phyloP scores from a whole-genome alignment of 257 asterid species.

The Plantago elongata region DNA sequence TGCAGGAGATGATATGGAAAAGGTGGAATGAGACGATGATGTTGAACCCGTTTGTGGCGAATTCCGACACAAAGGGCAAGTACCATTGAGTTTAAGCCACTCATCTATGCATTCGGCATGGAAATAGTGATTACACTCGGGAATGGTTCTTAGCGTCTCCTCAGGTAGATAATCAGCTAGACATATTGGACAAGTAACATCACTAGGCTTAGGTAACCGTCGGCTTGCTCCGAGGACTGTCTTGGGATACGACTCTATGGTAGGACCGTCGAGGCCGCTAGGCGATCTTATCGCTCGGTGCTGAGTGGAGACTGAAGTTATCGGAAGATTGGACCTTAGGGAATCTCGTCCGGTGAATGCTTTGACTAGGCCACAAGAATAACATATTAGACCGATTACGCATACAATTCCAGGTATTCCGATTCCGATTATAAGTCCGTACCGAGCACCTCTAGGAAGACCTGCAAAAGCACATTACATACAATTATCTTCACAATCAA shows the following conservation, averaged over 20 bases:
- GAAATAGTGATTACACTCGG: conserved; percentile 76
- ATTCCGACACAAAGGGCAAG: conserved; percentile 77
- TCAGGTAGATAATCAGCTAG: conserved; percentile 60
- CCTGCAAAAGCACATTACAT: conserved; percentile 24
- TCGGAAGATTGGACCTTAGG: conserved; percentile 26
- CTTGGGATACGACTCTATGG: conserved; percentile 70
- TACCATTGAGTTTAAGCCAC: conserved; percentile 79
- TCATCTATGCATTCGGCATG: conserved; percentile 72
- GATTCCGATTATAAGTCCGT: conserved; percentile 58
- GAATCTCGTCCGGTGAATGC: conserved; percentile 16
- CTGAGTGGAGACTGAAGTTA: conserved; percentile 19
- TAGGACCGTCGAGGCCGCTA: conserved; percentile 52
- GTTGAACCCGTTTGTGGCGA: conserved; percentile 37
- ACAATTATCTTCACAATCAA: too few relatives aligned
- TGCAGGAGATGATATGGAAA: conserved; percentile 1
- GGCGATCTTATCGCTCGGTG: conserved; percentile 23
- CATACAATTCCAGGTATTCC: conserved; percentile 69
- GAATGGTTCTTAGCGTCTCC: conserved; percentile 60
- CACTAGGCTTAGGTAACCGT: conserved; percentile 51
- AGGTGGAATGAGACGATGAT: conserved; percentile 40
- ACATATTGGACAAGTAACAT: conserved; percentile 68
- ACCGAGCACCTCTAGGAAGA: conserved; percentile 64
- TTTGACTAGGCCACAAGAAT: conserved; percentile 32
- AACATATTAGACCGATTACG: conserved; percentile 46
- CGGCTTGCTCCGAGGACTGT: conserved; percentile 65